phyloP scores from a whole-genome alignment of 768 basidiomycete genomes.

The Kondoa malvinella region DNA sequence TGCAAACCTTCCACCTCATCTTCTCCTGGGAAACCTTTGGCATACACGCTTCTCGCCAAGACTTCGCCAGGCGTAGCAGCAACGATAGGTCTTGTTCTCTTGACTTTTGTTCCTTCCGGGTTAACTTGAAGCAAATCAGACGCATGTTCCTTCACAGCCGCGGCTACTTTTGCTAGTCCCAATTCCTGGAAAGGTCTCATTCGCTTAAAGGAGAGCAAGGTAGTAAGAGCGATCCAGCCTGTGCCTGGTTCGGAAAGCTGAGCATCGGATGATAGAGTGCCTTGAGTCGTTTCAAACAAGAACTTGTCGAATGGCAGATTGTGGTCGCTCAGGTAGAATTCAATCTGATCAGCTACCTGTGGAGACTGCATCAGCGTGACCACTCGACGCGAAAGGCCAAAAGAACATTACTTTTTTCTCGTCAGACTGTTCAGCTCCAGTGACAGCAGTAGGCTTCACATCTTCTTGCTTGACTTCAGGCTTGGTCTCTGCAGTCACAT shows the following conservation, averaged over 20 bases:
- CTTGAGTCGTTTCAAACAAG: conserved; percentile 74
- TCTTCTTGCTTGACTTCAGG: background rate
- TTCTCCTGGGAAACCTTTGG: conserved; percentile 30
- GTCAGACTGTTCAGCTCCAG: background rate
- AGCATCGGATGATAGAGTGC: conserved; percentile 38
- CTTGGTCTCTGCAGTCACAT: background rate
- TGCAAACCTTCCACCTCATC: conserved; percentile 45
- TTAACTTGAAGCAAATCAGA: conserved; percentile 52
- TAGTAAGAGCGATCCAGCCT: conserved; percentile 70
- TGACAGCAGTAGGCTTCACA: background rate
- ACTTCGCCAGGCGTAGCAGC: conserved; percentile 47
- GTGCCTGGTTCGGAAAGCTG: conserved; percentile 9
- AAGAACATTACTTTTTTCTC: no score
- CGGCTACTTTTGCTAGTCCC: conserved; percentile 52
- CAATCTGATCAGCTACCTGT: no score
- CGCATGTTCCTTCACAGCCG: conserved; percentile 43
- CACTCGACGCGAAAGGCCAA: no score
- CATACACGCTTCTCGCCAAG: conserved; percentile 72
- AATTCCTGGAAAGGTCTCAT: conserved; percentile 50
- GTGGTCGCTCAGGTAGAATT: conserved; percentile 93
- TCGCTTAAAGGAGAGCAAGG: conserved; percentile 79
- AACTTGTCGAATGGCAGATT: conserved; percentile 89
- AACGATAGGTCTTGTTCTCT: conserved; percentile 42
- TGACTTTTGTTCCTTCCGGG: conserved; percentile 52
- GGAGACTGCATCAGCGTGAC: no score